Evolutionary conservation across 768 basidiomycete genomes (phyloP).

Genomic region (Boletus patriciae): DNA sequence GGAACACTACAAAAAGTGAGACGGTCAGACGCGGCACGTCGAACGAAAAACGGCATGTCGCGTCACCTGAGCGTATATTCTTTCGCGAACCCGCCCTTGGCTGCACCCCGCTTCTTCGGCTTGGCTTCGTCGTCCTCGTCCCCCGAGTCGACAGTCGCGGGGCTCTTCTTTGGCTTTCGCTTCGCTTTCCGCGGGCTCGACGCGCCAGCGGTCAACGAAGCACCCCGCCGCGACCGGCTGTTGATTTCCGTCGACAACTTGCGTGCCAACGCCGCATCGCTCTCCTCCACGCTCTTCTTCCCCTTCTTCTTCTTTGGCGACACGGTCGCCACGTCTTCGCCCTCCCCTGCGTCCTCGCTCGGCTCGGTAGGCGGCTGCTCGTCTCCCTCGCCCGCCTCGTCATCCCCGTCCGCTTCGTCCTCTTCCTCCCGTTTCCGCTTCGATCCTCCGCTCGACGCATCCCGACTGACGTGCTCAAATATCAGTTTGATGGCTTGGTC

Average conservation of each 20-base stretch:
- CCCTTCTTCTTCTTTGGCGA: conserved; percentile 43
- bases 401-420: neutral
- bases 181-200: conserved; percentile 47
- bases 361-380: conserved; percentile 15
- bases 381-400: conserved; percentile 20
- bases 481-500: conserved; percentile 67
- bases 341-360: conserved; percentile 11
- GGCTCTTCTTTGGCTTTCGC: conserved; percentile 51
- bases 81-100: conserved; percentile 77
- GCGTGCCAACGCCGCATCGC: conserved; percentile 70
- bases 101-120: conserved; percentile 51
- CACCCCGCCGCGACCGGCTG: conserved; percentile 52
- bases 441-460: conserved; percentile 23
- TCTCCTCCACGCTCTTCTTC: conserved; percentile 52
- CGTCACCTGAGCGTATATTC: conserved; percentile 69
- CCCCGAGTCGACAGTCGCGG: conserved; percentile 48
- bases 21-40: conserved; percentile 5
- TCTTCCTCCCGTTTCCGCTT: neutral
- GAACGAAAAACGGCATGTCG: neutral
- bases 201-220: conserved; percentile 35
- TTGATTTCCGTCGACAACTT: conserved; percentile 72
- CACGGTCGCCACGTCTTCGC: conserved; percentile 21
- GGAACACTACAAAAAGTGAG: conserved; percentile 53
- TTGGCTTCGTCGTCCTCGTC: conserved; percentile 45
- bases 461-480: conserved; percentile 57